phyloP scores from a whole-genome alignment of 768 basidiomycete genomes.

The Russula dissimulans region DNA sequence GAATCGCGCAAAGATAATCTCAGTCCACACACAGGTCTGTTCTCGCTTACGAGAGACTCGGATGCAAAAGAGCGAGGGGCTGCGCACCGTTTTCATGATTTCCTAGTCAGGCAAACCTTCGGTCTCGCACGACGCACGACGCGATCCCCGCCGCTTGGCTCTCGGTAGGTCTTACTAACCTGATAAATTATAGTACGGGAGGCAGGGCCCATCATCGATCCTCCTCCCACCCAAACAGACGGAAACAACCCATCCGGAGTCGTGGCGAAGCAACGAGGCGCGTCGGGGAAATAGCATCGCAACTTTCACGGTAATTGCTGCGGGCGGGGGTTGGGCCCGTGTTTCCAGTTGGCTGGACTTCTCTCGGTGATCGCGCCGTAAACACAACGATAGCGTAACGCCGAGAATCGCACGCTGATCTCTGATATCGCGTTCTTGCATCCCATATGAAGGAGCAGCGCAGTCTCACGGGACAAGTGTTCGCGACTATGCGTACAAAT shows the following conservation, averaged over 20 bases:
- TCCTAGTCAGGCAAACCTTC: no score
- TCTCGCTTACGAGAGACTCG: no score
- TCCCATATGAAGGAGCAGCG: slow-evolving; percentile 2
- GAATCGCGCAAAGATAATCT: no score
- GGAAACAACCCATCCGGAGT: not conserved
- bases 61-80: no score
- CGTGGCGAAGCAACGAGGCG: slow-evolving; percentile 6
- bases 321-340: no score
- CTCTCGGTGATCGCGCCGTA: slow-evolving; percentile 15
- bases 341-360: no score
- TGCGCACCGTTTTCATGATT: no score
- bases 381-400: slow-evolving; percentile 5
- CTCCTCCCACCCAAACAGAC: not conserved
- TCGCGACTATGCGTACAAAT: not conserved
- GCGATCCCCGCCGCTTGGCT: no score
- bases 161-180: not conserved
- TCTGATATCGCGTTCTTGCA: not conserved
- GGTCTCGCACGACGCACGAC: no score
- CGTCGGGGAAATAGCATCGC: slow-evolving; percentile 6
- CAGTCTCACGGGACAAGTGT: not conserved
- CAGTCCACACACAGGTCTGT: no score
- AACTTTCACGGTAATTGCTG: no score
- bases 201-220: slow-evolving; percentile 7
- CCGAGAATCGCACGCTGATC: slow-evolving; percentile 13
- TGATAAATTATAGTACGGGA: slow-evolving; percentile 3